Percentiles rank a stretch among this genome's conserved stretches.
phyloP scores from a whole-genome alignment of 1,284 basidiomycete species.

The Ustilago crameri region DNA sequence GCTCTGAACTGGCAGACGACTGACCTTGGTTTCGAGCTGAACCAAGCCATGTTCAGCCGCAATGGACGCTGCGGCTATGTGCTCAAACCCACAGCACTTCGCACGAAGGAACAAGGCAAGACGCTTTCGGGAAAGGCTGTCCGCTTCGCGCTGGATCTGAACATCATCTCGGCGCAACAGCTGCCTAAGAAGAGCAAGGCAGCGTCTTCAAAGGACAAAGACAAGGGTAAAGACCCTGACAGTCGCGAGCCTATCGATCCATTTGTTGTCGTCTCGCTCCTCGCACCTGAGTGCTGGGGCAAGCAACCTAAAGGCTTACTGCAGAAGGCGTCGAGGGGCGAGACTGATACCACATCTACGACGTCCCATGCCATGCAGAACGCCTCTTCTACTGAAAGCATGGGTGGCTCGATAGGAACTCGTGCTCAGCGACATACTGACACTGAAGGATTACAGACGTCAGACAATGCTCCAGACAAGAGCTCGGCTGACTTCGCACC shows the following conservation, averaged over 20 bases:
- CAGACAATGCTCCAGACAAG: no score
- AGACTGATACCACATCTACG: neutral
- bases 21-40: slow-evolving; percentile 77
- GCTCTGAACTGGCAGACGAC: slow-evolving; percentile 97
- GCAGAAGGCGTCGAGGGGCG: slow-evolving; percentile 9
- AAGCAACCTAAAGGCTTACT: slow-evolving; percentile 41
- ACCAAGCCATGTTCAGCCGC: slow-evolving; percentile 91
- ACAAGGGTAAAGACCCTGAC: slow-evolving; percentile 24
- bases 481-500: neutral
- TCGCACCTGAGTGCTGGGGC: slow-evolving; percentile 56
- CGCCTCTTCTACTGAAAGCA: no score
- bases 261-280: slow-evolving; percentile 52
- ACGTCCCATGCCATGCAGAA: neutral
- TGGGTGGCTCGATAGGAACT: no score
- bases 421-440: no score
- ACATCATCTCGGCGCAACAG: slow-evolving; percentile 90
- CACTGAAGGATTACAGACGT: no score
- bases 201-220: slow-evolving; percentile 44
- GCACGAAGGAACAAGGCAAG: slow-evolving; percentile 70
- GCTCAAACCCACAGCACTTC: slow-evolving; percentile 84
- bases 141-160: slow-evolving; percentile 48
- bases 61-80: slow-evolving; percentile 89
- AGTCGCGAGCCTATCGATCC: slow-evolving; percentile 55
- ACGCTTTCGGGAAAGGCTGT: slow-evolving; percentile 30
- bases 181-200: slow-evolving; percentile 73